Evolutionary conservation across 2,329 filamentous ascomycete genomes (phyloP).

Genomic region (Neopestalotiopsis sp.): DNA sequence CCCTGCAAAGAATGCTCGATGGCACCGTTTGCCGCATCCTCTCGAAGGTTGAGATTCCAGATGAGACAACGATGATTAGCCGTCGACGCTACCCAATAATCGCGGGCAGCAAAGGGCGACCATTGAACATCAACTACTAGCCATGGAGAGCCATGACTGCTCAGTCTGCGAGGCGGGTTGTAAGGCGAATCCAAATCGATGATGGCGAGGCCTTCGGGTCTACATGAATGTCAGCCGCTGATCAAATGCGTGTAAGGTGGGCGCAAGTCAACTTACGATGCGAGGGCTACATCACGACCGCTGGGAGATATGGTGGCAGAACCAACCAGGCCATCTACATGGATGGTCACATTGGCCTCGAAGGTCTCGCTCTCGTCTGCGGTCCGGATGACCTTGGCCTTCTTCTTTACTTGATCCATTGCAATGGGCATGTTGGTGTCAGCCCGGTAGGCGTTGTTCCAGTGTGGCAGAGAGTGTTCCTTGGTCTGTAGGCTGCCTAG

Average conservation of each 20-base stretch:
- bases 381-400: conserved; percentile 65
- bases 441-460: not conserved
- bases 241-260: conserved; percentile 36
- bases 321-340: conserved; percentile 81
- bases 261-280: conserved; percentile 66
- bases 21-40: conserved; percentile 71
- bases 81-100: conserved; percentile 93
- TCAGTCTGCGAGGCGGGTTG: conserved; percentile 81
- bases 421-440: conserved; percentile 53
- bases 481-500: not conserved
- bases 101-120: conserved; percentile 88
- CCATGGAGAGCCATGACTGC: conserved; percentile 87
- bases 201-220: conserved; percentile 85
- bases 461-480: not conserved
- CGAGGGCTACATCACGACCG: conserved; percentile 87
- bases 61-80: conserved; percentile 94
- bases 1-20: conserved; percentile 90
- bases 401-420: conserved; percentile 56
- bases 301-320: conserved; percentile 93
- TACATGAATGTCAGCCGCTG: conserved; percentile 34
- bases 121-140: conserved; percentile 95
- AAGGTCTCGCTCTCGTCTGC: conserved; percentile 89
- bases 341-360: conserved; percentile 81
- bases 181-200: conserved; percentile 92
- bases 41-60: conserved; percentile 85